These are phyloP conservation scores for Calonectria pauciramosa DNA, from an alignment of 2,329 filamentous ascomycete genomes.

Conservation along the genomic window DNA sequence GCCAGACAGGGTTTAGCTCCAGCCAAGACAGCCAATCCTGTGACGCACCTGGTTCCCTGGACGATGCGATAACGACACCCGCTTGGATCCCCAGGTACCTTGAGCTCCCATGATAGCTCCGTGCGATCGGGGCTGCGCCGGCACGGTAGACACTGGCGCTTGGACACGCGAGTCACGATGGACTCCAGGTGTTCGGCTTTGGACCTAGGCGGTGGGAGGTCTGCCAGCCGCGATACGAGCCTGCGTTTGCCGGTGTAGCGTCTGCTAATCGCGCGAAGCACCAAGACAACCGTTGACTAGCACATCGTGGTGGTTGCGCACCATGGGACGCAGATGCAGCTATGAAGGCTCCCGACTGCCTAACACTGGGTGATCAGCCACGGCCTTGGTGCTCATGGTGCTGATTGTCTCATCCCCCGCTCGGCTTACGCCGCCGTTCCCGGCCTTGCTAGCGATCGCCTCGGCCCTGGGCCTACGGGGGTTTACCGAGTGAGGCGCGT, in stretches of 20 bases:
- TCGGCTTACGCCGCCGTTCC: constrained; percentile 28
- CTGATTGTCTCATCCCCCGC: constrained; percentile 32
- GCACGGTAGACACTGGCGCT: constrained; percentile 32
- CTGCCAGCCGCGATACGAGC: constrained; percentile 6
- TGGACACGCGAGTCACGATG: constrained; percentile 32
- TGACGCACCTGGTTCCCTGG: constrained; percentile 45
- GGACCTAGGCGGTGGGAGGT: constrained; percentile 22
- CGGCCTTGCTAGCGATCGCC: constrained; percentile 8
- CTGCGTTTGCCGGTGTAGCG: not conserved
- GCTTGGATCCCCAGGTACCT: constrained; percentile 38
- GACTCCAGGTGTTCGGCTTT: constrained; percentile 27
- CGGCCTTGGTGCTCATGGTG: not conserved
- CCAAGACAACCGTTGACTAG: not conserved
- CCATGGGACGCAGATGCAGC: not conserved
- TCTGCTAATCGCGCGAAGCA: not conserved
- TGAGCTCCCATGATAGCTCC: constrained; percentile 42
- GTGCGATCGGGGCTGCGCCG: constrained; percentile 25
- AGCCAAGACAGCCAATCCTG: constrained; percentile 39
- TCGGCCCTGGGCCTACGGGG: constrained; percentile 10
- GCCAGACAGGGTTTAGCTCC: constrained; percentile 38
- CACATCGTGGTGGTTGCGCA: constrained; percentile 5
- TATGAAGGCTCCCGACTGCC: constrained; percentile 24
- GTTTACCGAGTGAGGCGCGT: constrained; percentile 21
- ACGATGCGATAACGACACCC: constrained; percentile 52
- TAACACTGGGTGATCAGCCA: constrained; percentile 15